Conservation (phyloP, 1,284 basidiomycete species). For the Papiliotrema flavescens region DNA sequence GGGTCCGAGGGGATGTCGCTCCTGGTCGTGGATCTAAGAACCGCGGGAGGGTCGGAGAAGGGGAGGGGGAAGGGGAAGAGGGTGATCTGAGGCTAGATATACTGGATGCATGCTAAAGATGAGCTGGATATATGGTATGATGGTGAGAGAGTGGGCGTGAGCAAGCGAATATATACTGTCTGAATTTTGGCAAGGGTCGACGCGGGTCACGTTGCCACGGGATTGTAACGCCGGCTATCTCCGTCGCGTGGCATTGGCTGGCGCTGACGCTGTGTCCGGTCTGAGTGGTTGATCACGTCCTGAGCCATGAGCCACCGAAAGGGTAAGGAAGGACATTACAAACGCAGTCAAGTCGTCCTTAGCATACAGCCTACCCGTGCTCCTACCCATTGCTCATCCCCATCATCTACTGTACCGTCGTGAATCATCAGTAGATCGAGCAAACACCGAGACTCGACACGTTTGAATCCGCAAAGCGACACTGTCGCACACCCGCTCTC, state of each 20-base stretch:
- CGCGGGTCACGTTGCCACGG: neutral
- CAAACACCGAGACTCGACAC: neutral
- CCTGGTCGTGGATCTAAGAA: slow-evolving; percentile 50
- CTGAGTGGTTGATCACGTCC: no score
- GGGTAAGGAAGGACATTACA: no score
- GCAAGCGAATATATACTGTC: slow-evolving; percentile 1
- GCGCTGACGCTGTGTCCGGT: neutral
- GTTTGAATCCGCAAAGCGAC: neutral
- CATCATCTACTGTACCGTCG: no score
- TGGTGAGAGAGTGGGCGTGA: slow-evolving; percentile 6
- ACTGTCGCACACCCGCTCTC: neutral
- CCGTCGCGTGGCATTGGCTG: neutral
- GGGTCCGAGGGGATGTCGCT: slow-evolving; percentile 26
- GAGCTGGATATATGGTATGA: slow-evolving; percentile 7
- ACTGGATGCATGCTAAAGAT: slow-evolving; percentile 5
- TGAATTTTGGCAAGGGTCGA: neutral
- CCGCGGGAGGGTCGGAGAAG: slow-evolving; percentile 34
- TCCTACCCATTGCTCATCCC: no score
- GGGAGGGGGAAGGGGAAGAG: slow-evolving; percentile 5
- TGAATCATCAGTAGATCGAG: no score
- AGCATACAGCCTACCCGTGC: no score
- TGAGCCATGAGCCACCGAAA: no score
- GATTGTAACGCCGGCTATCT: neutral
- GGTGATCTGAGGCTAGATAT: neutral
- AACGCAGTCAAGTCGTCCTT: no score